Base-by-base conservation (phyloP, 257 asterid species). In the Datura wrightii region DNA sequence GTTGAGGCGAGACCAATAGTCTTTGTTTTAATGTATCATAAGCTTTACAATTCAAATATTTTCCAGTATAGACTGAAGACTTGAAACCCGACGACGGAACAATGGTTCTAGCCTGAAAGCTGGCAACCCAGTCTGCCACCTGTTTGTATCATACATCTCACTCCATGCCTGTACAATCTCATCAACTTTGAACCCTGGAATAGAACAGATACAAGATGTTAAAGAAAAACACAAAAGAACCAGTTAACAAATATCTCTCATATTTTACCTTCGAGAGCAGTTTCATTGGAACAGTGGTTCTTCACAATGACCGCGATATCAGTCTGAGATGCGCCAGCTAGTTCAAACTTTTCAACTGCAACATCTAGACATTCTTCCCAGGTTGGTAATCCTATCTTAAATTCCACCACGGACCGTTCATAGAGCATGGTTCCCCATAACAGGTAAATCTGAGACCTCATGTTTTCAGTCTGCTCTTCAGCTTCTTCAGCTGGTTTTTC, bases 81-180 rank as follows among this genome's bases (percentile, higher is more conserved):
- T 91, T 2, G 98, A 93, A 56, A 92, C 87, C 82, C 96, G 92
- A 72, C 98, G 92, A 83, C 97, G 92, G 91, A 96, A 92, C 85
- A 96, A 85, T 6, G 98, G 94, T 87, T 93, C 97, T 82, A 96
- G 89, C 15, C 95, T 93, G 86, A 90, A 93, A 83, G 96, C 87
- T 41, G 97, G 89, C 81, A 88, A 91, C 31, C 94, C 93, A 44
- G 90, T 87, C 83, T 91, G 95, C 98, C 99, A 96, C 89, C 92
- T 92, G 83, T 95, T 93, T 59, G 92, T 93, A 87, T 95, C 98
- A 83, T 93, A 93, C 97, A 95, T 93, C 88, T 96, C 99, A 84
- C 92, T 96, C 98, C 98, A 94, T n/a, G 99, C 99, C 91, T 95
- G 98, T 82, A 96, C 95, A 85, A 96, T 91, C 90, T 96, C 99